A percentile compares a stretch with the other conserved stretches of the same genome.
Evolutionary conservation across 1,139 yeast genomes (phyloP).

Genomic region (Arxiozyma slooffiae): DNA sequence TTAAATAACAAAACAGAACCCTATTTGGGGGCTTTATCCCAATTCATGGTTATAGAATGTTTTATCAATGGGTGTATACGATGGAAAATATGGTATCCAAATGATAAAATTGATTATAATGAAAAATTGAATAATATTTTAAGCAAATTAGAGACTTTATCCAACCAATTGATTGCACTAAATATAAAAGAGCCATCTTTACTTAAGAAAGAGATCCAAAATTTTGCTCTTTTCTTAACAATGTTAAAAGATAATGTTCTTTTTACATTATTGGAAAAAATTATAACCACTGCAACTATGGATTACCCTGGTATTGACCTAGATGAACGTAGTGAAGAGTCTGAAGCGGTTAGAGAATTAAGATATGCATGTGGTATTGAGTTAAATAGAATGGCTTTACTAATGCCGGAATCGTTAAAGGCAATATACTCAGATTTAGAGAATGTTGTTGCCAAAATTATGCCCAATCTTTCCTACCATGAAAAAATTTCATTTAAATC

Average conservation of each 20-base stretch:
- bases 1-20: constrained; percentile 54
- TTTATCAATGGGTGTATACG: constrained; percentile 89
- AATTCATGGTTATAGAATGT: constrained; percentile 78
- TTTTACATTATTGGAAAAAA: constrained; percentile 78
- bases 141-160: constrained; percentile 60
- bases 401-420: constrained; percentile 86
- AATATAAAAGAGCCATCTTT: constrained; percentile 71
- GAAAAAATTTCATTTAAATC: constrained; percentile 92
- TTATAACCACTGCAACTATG: constrained; percentile 78
- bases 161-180: constrained; percentile 68
- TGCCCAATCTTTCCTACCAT: constrained; percentile 73
- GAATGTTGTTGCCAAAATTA: constrained; percentile 61
- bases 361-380: constrained; percentile 94
- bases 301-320: constrained; percentile 57
- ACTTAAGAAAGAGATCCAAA: constrained; percentile 78
- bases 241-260: constrained; percentile 69
- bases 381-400: constrained; percentile 79
- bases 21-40: constrained; percentile 68
- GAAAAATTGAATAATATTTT: constrained; percentile 48
- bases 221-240: constrained; percentile 95
- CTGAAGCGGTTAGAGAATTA: constrained; percentile 75
- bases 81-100: constrained; percentile 85
- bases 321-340: constrained; percentile 54
- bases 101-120: constrained; percentile 46
- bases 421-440: constrained; percentile 75